Evolutionary conservation across 2,329 filamentous ascomycete species (phyloP).

Genomic region (Xylariaceae sp.): DNA sequence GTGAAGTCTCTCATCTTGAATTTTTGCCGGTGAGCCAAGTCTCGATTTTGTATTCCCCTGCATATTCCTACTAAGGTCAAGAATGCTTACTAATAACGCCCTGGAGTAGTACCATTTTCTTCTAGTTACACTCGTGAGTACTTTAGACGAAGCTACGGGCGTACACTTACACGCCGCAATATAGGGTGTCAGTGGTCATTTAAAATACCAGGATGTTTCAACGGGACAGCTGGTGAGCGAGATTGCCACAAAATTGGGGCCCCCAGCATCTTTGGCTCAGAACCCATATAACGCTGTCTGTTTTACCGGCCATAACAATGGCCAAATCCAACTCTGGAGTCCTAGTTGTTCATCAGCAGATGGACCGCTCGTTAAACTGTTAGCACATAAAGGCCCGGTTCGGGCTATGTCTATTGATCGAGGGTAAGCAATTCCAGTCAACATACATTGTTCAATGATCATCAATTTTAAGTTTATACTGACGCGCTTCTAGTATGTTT

Average conservation of each 20-base stretch:
- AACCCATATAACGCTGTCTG: slow-evolving; percentile 93
- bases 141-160: neutral
- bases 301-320: slow-evolving; percentile 93
- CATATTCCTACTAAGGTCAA: slow-evolving; percentile 41
- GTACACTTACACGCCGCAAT: slow-evolving; percentile 12
- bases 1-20: slow-evolving; percentile 91
- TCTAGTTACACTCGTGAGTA: slow-evolving; percentile 78
- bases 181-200: slow-evolving; percentile 24
- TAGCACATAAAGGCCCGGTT: slow-evolving; percentile 89
- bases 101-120: slow-evolving; percentile 78
- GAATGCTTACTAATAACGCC: neutral
- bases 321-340: slow-evolving; percentile 93
- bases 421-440: slow-evolving; percentile 17
- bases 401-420: slow-evolving; percentile 84
- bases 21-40: slow-evolving; percentile 47
- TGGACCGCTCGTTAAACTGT: slow-evolving; percentile 85
- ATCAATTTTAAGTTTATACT: slow-evolving; percentile 4
- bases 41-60: neutral
- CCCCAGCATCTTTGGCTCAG: slow-evolving; percentile 81
- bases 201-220: slow-evolving; percentile 95
- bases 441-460: neutral
- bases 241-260: slow-evolving; percentile 81
- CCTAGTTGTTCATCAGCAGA: slow-evolving; percentile 69
- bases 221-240: slow-evolving; percentile 90
- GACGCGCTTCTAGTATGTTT: slow-evolving; percentile 14